Conservation (phyloP, 352 stramenopile genomes). For the Globisporangium middletonii region DNA sequence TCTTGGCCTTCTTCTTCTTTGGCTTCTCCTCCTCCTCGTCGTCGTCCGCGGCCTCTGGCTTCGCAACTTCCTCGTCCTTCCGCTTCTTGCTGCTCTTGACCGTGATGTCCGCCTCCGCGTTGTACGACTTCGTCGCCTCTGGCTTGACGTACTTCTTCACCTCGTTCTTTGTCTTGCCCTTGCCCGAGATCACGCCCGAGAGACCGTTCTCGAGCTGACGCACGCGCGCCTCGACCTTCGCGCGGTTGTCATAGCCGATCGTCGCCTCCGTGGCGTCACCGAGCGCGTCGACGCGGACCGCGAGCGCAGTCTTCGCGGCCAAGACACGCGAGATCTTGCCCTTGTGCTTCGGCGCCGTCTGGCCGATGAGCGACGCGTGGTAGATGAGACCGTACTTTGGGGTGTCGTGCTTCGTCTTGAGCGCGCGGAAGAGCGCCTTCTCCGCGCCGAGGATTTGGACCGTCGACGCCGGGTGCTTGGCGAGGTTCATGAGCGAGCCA, state of each 20-base stretch:
- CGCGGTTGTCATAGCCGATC: slow-evolving; percentile 96
- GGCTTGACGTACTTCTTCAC: slow-evolving; percentile 89
- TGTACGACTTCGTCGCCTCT: slow-evolving; percentile 86
- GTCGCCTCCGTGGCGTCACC: slow-evolving; percentile 94
- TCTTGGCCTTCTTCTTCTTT: slow-evolving; percentile 81
- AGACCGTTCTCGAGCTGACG: slow-evolving; percentile 96
- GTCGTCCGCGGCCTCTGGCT: slow-evolving; percentile 48
- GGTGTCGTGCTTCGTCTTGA: slow-evolving; percentile 99
- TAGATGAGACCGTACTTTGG: slow-evolving; percentile 99
- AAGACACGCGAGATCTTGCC: slow-evolving; percentile 99
- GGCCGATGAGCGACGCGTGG: slow-evolving; percentile 98
- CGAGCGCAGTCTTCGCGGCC: slow-evolving; percentile 97
- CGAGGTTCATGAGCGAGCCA: slow-evolving; percentile 99
- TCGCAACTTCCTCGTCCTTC: slow-evolving; percentile 53
- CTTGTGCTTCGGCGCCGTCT: slow-evolving; percentile 99
- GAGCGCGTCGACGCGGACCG: slow-evolving; percentile 99
- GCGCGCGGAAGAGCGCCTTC: slow-evolving; percentile 99
- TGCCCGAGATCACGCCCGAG: slow-evolving; percentile 75
- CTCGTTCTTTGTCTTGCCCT: slow-evolving; percentile 88
- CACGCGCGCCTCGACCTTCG: slow-evolving; percentile 98
- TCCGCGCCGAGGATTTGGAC: slow-evolving; percentile 99
- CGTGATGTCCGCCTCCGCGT: slow-evolving; percentile 94
- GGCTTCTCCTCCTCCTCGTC: slow-evolving; percentile 62
- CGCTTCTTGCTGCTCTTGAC: slow-evolving; percentile 87
- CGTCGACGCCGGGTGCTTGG: slow-evolving; percentile 98